Conservation (phyloP, 306 rosid species). For the Prunus armeniaca region DNA sequence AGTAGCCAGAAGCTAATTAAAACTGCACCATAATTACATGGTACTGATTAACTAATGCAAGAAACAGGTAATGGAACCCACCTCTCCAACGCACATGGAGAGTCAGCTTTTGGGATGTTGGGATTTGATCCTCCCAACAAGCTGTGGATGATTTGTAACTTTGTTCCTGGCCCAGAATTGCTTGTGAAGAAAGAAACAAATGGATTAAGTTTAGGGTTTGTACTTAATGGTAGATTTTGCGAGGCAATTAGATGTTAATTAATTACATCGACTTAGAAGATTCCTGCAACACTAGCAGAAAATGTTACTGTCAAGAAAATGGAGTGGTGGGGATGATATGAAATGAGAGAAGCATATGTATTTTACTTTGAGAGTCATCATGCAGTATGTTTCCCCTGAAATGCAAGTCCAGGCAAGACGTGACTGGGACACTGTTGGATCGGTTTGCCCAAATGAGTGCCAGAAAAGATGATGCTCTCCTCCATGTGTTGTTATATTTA, state of each 20-base stretch:
- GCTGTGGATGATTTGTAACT: background rate
- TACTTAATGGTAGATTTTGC: background rate
- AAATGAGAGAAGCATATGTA: background rate
- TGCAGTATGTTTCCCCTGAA: constrained; percentile 14
- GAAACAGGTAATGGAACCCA: background rate
- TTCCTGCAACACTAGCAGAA: background rate
- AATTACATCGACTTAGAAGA: background rate
- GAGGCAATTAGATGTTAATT: background rate
- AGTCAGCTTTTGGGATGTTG: background rate
- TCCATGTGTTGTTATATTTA: constrained; percentile 29
- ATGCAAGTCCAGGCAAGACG: constrained; percentile 13
- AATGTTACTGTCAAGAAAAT: background rate
- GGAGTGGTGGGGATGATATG: background rate
- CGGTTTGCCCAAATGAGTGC: constrained; percentile 8
- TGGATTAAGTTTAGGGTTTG: background rate
- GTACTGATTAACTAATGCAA: background rate
- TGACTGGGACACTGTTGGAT: constrained; percentile 16
- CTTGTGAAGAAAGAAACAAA: background rate
- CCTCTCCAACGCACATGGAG: background rate
- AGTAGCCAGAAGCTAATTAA: background rate
- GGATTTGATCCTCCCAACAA: background rate
- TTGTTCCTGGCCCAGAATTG: background rate
- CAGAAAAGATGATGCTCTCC: constrained; percentile 15
- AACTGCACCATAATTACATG: background rate
- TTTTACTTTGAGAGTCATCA: background rate